A percentile compares a stretch with the other conserved stretches of the same genome.
Conservation (phyloP, 306 rosid genomes). For the Gillenia trifoliata region DNA sequence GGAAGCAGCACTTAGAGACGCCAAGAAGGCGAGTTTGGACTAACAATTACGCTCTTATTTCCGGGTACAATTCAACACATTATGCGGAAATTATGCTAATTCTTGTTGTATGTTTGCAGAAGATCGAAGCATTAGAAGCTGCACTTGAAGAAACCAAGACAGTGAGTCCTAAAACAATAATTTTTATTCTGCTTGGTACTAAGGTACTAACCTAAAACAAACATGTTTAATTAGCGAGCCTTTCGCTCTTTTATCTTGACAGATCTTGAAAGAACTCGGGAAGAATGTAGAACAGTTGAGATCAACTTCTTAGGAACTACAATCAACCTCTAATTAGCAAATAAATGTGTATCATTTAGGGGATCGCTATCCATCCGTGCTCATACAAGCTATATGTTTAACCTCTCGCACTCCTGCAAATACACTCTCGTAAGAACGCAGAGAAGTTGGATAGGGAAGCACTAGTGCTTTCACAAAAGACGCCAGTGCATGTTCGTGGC, state of each 20-base stretch:
- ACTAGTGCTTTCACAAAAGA: not conserved
- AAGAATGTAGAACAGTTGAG: slow-evolving; percentile 22
- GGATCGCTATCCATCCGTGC: not conserved
- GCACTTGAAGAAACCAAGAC: slow-evolving; percentile 54
- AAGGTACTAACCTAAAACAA: not conserved
- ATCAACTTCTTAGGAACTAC: slow-evolving; percentile 8
- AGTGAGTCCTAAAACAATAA: slow-evolving; percentile 36
- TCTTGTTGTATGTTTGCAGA: slow-evolving; percentile 36
- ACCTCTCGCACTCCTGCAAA: not conserved
- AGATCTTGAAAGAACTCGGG: slow-evolving; percentile 59
- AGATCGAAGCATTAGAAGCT: slow-evolving; percentile 67
- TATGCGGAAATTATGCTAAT: not conserved
- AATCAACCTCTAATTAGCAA: not conserved
- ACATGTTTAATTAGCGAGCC: not conserved
- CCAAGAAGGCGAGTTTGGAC: slow-evolving; percentile 48
- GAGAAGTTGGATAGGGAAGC: not conserved
- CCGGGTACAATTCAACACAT: not conserved
- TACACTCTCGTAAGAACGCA: not conserved
- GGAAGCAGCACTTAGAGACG: slow-evolving; percentile 54
- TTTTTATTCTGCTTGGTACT: not conserved
- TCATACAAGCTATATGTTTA: not conserved
- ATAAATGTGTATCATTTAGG: not conserved
- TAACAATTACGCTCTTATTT: not conserved
- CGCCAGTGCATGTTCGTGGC: too few species aligned
- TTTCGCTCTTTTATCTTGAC: slow-evolving; percentile 10